Conservation (phyloP, 768 basidiomycete species). For the Pleurotus djamor region DNA sequence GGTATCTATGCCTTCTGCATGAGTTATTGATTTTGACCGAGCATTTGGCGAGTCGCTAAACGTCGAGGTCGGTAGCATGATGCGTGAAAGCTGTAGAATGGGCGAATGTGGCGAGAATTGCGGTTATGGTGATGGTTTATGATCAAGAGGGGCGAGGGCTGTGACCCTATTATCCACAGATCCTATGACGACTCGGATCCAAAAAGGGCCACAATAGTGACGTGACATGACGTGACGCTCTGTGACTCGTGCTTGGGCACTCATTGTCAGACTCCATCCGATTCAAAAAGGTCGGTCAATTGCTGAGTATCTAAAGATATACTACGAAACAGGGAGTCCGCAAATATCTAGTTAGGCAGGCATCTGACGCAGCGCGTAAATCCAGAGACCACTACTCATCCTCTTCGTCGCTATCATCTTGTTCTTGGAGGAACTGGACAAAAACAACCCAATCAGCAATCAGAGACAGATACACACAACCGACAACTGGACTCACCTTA, state of each 20-base stretch:
- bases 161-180: not conserved
- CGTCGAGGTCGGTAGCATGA: constrained; percentile 22
- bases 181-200: not conserved
- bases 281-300: not conserved
- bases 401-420: constrained; percentile 77
- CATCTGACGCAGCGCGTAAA: not conserved
- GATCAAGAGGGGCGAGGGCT: not conserved
- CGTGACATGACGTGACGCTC: no score
- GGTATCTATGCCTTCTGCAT: constrained; percentile 68
- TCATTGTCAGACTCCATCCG: not conserved
- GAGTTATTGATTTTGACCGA: constrained; percentile 77
- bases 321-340: no score
- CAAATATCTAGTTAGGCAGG: no score
- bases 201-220: no score
- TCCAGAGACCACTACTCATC: constrained; percentile 21
- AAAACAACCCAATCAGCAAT: not conserved
- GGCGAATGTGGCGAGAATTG: not conserved
- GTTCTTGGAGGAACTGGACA: constrained; percentile 85
- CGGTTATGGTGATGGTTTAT: not conserved
- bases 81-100: not conserved
- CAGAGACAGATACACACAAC: constrained; percentile 4
- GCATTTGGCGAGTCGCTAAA: constrained; percentile 72
- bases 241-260: not conserved
- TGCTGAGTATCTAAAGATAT: not conserved
- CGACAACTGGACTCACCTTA: constrained; percentile 49